Evolutionary conservation across 495 filamentous ascomycete species (phyloP), one percentile per base, ranked within the genome.

Genomic region (Chlorociboria aeruginascens): DNA sequence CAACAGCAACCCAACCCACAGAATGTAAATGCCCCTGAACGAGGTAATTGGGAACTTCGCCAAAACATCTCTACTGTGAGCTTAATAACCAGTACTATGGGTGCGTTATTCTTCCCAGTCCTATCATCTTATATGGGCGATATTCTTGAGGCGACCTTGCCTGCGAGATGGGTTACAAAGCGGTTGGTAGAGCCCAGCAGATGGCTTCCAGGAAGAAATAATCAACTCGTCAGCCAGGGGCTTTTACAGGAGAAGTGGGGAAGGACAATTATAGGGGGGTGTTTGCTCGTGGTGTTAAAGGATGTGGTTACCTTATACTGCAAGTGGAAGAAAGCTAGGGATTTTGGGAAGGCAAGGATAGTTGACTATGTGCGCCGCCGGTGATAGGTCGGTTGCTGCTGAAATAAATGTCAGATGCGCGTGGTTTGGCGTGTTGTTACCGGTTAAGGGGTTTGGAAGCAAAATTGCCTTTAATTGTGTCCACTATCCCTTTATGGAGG

Each of bases 281-380:
- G 81, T 63, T 62, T 81, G 35, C 82, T 86, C 51, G 78, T 86
- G 33, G 69, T 83, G 8, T 54, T 84, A 25, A 85, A 83, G 54
- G 82, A 86, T 66, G 79, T 76, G 10, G 55, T 86, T 39, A 63
- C 77, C 41, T 63, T 85, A 0, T 86, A 86, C 58, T 80, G 76
- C 31, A 69, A 77, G 43, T 86, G 81, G 75, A 77, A 71, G 60
- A 68, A 81, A 53, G 82, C 82, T 12, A 70, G 76, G 61, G 72
- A 74, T 51, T 77, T 83, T 64, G 68, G 77, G 43, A 68, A 73
- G 53, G 69, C 80, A 60, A 77, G 69, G 58, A 69, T 86, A 32
- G 29, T 82, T 53, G 76, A 86, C 61, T 85, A 79, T 52, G 69
- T 39, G n/a, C 20, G 20, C 4, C 20, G 20, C 43, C 42, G 31